Conservation (phyloP, 768 basidiomycete genomes). For the Kwoniella botswanensis region DNA sequence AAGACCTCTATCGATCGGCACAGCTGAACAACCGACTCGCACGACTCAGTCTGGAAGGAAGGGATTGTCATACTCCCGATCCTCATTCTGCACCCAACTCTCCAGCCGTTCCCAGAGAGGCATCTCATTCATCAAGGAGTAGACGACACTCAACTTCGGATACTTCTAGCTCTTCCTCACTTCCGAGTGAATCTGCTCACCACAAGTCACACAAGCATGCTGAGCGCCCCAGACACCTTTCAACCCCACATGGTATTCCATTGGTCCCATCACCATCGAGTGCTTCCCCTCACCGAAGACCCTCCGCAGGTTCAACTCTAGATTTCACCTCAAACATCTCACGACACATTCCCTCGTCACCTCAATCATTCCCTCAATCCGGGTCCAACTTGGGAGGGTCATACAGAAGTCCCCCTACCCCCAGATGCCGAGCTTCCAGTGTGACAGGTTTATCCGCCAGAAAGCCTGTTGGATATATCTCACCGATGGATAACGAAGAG, state of each 20-base stretch:
- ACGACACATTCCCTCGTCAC: not conserved
- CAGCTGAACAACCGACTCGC: constrained; percentile 24
- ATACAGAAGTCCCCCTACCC: not conserved
- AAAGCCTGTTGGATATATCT: constrained; percentile 29
- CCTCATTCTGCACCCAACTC: constrained; percentile 4
- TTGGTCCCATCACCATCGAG: not conserved
- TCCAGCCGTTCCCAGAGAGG: not conserved
- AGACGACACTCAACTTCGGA: not conserved
- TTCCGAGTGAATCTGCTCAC: not conserved
- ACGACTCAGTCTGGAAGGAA: constrained; percentile 15
- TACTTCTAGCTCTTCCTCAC: not conserved
- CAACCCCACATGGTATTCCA: constrained; percentile 4
- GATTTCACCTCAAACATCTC: not conserved
- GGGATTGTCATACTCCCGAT: constrained; percentile 11
- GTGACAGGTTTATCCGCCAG: not conserved
- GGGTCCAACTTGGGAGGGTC: not conserved
- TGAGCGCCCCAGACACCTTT: constrained; percentile 5
- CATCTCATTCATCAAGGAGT: not conserved
- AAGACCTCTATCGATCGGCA: constrained; percentile 14
- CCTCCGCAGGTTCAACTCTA: not conserved
- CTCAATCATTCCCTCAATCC: not conserved
- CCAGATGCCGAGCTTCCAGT: not conserved
- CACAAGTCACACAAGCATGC: constrained; percentile 1
- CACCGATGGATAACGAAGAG: constrained; percentile 21
- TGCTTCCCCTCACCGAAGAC: not conserved